These are phyloP conservation scores for Dalbergia cochinchinensis DNA, from an alignment of 306 rosid species.

Conservation along the genomic window DNA sequence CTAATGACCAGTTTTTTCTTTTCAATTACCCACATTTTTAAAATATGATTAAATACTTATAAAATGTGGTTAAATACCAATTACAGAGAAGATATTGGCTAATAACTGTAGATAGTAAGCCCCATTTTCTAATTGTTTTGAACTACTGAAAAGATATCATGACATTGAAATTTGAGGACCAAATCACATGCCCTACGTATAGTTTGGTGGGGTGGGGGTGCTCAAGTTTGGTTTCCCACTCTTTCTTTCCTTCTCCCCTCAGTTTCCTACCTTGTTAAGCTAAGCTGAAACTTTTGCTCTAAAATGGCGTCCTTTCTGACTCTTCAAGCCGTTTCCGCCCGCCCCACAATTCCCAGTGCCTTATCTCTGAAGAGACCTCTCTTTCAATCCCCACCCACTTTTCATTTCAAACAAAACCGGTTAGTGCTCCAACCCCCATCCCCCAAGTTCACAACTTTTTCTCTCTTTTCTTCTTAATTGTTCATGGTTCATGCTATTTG, in stretches of 20 bases:
- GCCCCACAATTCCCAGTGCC: slow-evolving; percentile 47
- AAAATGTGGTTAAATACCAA: too few species aligned
- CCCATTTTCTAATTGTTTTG: too few species aligned
- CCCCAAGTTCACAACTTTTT: not conserved
- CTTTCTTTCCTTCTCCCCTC: not conserved
- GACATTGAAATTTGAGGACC: not conserved
- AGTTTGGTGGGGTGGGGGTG: not conserved
- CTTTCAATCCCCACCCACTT: slow-evolving; percentile 50
- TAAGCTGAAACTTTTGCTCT: not conserved
- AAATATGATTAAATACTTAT: too few species aligned
- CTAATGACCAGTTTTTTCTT: too few species aligned
- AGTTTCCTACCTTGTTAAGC: not conserved
- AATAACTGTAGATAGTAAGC: too few species aligned
- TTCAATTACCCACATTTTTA: too few species aligned
- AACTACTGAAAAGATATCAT: too few species aligned
- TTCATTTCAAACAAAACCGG: slow-evolving; percentile 61
- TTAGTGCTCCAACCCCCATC: slow-evolving; percentile 42
- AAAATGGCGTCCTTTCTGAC: slow-evolving; percentile 73
- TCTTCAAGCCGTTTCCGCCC: slow-evolving; percentile 55
- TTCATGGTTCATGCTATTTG: slow-evolving; percentile 13
- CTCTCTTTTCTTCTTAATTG: not conserved
- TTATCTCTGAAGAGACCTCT: slow-evolving; percentile 48
- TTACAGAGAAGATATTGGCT: too few species aligned
- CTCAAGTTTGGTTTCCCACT: not conserved
- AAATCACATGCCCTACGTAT: not conserved